Conservation (phyloP, 2,329 filamentous ascomycete species). For the Teratosphaeria gauchensis region DNA sequence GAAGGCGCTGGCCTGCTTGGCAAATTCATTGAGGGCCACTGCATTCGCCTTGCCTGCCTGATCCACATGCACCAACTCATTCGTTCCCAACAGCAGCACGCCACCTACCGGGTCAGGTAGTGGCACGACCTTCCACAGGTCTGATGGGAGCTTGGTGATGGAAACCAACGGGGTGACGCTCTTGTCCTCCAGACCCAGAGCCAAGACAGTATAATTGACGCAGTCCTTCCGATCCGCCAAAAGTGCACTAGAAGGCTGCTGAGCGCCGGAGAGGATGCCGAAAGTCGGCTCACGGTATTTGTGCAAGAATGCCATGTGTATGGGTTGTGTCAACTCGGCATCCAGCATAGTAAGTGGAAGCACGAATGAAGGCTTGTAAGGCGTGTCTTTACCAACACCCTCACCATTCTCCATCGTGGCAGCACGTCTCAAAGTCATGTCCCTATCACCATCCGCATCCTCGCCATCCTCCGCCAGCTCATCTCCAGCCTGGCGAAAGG, state of each 20-base stretch:
- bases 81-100: slow-evolving; percentile 73
- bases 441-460: slow-evolving; percentile 19
- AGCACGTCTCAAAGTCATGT: slow-evolving; percentile 16
- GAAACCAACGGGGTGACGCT: slow-evolving; percentile 89
- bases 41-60: slow-evolving; percentile 91
- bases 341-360: slow-evolving; percentile 83
- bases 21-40: slow-evolving; percentile 81
- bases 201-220: slow-evolving; percentile 87
- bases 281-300: slow-evolving; percentile 98
- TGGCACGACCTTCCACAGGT: slow-evolving; percentile 73
- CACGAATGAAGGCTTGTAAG: slow-evolving; percentile 87
- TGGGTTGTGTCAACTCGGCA: slow-evolving; percentile 73
- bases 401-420: slow-evolving; percentile 23
- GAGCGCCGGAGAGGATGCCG: slow-evolving; percentile 76
- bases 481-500: slow-evolving; percentile 77
- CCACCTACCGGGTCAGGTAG: slow-evolving; percentile 81
- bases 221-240: slow-evolving; percentile 67
- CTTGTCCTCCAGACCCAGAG: slow-evolving; percentile 82
- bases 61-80: slow-evolving; percentile 90
- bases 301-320: slow-evolving; percentile 86
- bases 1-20: slow-evolving; percentile 58
- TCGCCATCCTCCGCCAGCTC: slow-evolving; percentile 69
- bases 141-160: slow-evolving; percentile 74
- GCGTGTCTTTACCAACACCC: slow-evolving; percentile 40
- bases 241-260: slow-evolving; percentile 63